phyloP scores from a whole-genome alignment of 371 early-diverging fungal species.

The Mucor mucedo region DNA sequence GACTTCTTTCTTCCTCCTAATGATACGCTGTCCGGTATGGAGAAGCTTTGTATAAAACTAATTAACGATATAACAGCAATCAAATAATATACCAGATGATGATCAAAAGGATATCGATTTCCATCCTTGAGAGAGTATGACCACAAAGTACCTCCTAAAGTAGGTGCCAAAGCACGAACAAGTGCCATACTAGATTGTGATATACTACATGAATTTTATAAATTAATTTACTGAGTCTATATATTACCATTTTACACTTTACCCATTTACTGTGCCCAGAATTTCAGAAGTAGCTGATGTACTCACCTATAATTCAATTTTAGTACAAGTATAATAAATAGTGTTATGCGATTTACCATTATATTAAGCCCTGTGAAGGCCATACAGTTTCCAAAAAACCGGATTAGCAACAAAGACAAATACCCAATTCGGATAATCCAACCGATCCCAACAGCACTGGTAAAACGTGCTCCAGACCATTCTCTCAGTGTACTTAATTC shows the following conservation, averaged over 20 bases:
- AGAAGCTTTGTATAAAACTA: slow-evolving; percentile 44
- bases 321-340: background rate
- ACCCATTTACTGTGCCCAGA: slow-evolving; percentile 75
- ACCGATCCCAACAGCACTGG: background rate
- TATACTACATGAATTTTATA: slow-evolving; percentile 2
- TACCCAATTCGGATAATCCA: slow-evolving; percentile 39
- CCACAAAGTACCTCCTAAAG: slow-evolving; percentile 69
- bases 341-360: slow-evolving; percentile 40
- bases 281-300: slow-evolving; percentile 61
- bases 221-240: background rate
- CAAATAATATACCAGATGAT: slow-evolving; percentile 63
- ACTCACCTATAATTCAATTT: slow-evolving; percentile 41
- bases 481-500: slow-evolving; percentile 35
- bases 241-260: background rate
- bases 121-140: slow-evolving; percentile 63
- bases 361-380: slow-evolving; percentile 69
- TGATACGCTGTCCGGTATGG: slow-evolving; percentile 37
- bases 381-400: slow-evolving; percentile 57
- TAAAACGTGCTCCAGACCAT: slow-evolving; percentile 15
- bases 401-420: slow-evolving; percentile 43
- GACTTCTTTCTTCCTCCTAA: slow-evolving; percentile 14
- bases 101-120: slow-evolving; percentile 67
- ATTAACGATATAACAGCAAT: slow-evolving; percentile 42
- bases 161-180: slow-evolving; percentile 68
- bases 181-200: slow-evolving; percentile 66